phyloP scores from a whole-genome alignment of 83 land plant genomes.

The Thuja plicata region DNA sequence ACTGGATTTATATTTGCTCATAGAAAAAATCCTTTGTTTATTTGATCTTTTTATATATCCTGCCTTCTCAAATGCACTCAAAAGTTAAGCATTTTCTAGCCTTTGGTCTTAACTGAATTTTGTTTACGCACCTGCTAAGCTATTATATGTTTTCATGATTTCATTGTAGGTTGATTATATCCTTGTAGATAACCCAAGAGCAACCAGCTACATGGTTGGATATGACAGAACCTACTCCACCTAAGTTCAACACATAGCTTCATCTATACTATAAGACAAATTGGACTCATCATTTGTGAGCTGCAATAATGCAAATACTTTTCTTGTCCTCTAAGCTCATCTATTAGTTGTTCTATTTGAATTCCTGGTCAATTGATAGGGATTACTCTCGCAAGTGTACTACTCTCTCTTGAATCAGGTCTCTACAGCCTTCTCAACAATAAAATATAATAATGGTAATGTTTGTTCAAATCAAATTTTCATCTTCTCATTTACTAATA shows the following conservation, averaged over 20 bases:
- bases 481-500: background rate
- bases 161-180: conserved; percentile 76
- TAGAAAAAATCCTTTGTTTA: background rate
- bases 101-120: background rate
- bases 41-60: background rate
- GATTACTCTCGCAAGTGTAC: conserved; percentile 9
- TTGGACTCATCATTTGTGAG: conserved; percentile 37
- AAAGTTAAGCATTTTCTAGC: background rate
- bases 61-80: background rate
- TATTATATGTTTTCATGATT: no score
- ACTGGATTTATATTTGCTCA: no score
- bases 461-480: background rate
- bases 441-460: conserved; percentile 18
- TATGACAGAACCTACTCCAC: conserved; percentile 77
- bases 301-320: conserved; percentile 39
- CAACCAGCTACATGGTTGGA: conserved; percentile 89
- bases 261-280: conserved; percentile 79
- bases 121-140: background rate
- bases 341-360: background rate
- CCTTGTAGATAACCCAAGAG: conserved; percentile 87
- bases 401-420: background rate
- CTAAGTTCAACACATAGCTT: conserved; percentile 84
- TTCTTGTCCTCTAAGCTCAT: no score
- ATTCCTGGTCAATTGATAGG: background rate
- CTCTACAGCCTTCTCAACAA: conserved; percentile 4